Conservation (phyloP, 768 basidiomycete genomes). For the Lyophyllum semitale region DNA sequence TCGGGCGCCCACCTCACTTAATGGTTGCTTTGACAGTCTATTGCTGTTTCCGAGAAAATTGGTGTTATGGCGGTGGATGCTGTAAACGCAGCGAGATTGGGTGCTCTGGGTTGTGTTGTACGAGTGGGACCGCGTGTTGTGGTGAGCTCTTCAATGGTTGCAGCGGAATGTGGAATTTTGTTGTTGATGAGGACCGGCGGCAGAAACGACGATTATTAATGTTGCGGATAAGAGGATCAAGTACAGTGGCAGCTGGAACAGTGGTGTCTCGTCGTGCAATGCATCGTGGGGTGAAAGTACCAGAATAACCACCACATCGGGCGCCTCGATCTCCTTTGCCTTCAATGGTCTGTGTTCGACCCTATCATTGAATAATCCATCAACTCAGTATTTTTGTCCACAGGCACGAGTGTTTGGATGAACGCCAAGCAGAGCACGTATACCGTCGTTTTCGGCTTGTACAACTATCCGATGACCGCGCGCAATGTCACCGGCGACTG, state of each 20-base stretch:
- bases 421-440: conserved; percentile 4
- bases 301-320: background rate
- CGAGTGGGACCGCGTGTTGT: background rate
- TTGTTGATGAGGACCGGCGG: background rate
- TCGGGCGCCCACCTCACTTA: too few species aligned
- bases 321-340: background rate
- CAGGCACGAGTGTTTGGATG: conserved; percentile 3
- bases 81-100: conserved; percentile 1
- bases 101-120: background rate
- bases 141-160: background rate
- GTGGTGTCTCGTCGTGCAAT: background rate
- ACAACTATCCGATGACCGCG: background rate
- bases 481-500: conserved; percentile 2
- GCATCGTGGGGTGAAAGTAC: background rate
- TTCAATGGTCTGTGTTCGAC: background rate
- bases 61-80: conserved; percentile 4
- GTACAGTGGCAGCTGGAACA: background rate
- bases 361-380: background rate
- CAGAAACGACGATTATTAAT: background rate
- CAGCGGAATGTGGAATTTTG: too few species aligned
- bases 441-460: background rate
- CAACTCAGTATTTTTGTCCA: background rate
- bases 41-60: conserved; percentile 5
- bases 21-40: background rate
- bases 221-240: background rate